Conservation (phyloP, 306 rosid species). For the Mimosa bimucronata region DNA sequence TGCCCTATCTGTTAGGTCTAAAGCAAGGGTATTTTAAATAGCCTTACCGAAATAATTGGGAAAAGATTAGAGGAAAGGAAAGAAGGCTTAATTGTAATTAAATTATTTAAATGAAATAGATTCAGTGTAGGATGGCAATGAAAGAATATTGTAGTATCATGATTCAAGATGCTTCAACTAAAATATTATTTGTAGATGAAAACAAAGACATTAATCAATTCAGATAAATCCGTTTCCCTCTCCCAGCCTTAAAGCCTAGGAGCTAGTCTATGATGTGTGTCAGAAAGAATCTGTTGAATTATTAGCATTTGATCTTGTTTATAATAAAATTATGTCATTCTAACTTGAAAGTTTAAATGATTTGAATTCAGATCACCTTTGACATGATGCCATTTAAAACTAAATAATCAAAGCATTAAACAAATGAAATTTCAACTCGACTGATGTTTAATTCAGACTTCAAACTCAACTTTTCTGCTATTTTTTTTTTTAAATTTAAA, state of each 20-base stretch:
- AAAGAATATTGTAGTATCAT: slow-evolving; percentile 26
- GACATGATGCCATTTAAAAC: neutral
- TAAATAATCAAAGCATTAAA: neutral
- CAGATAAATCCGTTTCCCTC: neutral
- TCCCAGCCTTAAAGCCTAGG: neutral
- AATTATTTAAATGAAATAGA: slow-evolving; percentile 5
- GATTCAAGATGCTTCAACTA: neutral
- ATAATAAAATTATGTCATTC: neutral
- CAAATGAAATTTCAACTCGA: neutral
- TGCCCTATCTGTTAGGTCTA: neutral
- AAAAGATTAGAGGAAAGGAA: neutral
- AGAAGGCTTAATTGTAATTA: neutral
- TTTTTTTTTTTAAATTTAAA: too few relatives aligned
- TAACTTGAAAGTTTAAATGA: neutral
- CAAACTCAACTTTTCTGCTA: neutral
- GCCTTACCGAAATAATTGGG: neutral
- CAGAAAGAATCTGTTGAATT: neutral
- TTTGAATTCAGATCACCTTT: neutral
- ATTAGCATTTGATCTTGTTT: neutral
- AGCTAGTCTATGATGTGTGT: neutral
- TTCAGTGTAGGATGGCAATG: neutral
- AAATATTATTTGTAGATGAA: slow-evolving; percentile 6
- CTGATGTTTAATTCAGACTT: neutral
- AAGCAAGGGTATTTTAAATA: neutral
- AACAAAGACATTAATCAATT: neutral